Evolutionary conservation across 257 asterid species (phyloP), one percentile per base, ranked within the genome.

Genomic region (Galeopsis tetrahit): DNA sequence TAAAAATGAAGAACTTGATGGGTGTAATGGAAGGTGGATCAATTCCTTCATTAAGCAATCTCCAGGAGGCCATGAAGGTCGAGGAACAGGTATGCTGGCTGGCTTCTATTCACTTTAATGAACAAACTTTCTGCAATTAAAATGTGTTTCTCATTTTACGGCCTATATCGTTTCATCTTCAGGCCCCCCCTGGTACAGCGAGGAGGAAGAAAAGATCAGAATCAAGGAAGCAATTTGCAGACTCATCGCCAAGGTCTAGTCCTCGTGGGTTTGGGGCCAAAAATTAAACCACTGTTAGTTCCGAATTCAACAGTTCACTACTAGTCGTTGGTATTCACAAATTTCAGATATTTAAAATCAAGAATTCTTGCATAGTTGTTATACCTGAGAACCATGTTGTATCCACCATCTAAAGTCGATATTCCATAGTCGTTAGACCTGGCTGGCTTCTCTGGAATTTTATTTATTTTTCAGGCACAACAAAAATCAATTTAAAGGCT

Each of bases 161-260:
- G 62, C 4, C 32, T 5, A 43, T 76, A 28, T 51, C 33, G 28
- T 32, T 67, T 13, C 55, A 63, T 69, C 28, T 76, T 34, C 88
- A 93, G 98, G 89, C 90, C 49, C 97, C 98, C 61, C 93, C 96
- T n/a, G 96, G 98, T 46, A 89, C 96, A 43, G 96, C 96, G 17
- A 86, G 96, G 87, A 89, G 96, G 77, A 94, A 91, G 79, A 84
- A 82, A 72, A 88, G 72, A 83, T 71, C 95, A 64, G 96, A 82
- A 66, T 82, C 93, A 34, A 84, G 96, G 80, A 84, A 49, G 66
- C 94, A 89, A 73, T 89, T 91, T 77, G 89, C 84, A 61, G 97
- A 85, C 86, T 85, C 92, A 4, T 69, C 93, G 11, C 66, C 83
- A 33, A 78, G 87, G 73, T 84, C 96, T 4, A 48, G 86, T 74